phyloP scores from a whole-genome alignment of 140 eudicot species.

The Erigeron philadelphicus region DNA sequence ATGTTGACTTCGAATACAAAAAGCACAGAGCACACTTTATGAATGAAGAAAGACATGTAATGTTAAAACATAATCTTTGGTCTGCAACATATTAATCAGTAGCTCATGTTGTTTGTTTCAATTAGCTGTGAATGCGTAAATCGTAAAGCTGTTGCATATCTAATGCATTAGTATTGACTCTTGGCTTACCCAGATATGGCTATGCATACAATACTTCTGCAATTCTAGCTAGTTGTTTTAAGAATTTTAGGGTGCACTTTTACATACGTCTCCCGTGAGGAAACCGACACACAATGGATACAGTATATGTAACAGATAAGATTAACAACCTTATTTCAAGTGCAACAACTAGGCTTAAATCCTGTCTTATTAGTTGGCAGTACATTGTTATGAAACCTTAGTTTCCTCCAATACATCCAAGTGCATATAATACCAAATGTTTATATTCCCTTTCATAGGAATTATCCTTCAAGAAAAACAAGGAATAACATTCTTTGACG shows the following conservation, averaged over 20 bases:
- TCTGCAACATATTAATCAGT: too few species aligned
- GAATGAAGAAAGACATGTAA: too few species aligned
- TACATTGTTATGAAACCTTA: slow-evolving; percentile 15
- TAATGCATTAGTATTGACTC: too few species aligned
- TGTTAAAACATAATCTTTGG: too few species aligned
- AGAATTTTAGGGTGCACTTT: neutral
- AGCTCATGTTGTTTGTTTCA: too few species aligned
- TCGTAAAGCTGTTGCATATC: too few species aligned
- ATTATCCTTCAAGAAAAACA: slow-evolving; percentile 11
- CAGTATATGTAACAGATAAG: neutral
- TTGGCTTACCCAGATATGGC: neutral
- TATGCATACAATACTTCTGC: neutral
- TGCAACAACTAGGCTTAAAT: slow-evolving; percentile 1
- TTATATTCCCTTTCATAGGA: slow-evolving; percentile 17
- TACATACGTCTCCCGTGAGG: neutral
- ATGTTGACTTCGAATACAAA: too few species aligned
- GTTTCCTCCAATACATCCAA: slow-evolving; percentile 27
- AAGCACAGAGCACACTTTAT: too few species aligned
- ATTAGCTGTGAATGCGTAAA: too few species aligned
- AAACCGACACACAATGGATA: neutral
- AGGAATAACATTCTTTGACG: slow-evolving; percentile 3
- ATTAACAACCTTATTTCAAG: neutral
- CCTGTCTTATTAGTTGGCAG: slow-evolving; percentile 17
- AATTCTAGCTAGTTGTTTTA: neutral
- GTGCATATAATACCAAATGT: slow-evolving; percentile 21